These are phyloP conservation scores for Candida freyschussii DNA, from an alignment of 1,139 yeast genomes.

Conservation along the genomic window DNA sequence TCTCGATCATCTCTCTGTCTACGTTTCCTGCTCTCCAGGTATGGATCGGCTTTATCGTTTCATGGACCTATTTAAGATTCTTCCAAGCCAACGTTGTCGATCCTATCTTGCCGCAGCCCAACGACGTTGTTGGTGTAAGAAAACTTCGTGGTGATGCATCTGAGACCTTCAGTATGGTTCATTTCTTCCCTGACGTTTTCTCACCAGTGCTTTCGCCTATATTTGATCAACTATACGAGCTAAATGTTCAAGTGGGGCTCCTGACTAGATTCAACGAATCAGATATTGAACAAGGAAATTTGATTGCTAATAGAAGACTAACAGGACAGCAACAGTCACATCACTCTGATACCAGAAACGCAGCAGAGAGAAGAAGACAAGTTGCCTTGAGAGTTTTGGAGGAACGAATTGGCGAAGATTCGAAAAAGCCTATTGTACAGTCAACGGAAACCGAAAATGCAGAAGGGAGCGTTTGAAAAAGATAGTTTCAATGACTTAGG, in stretches of 20 bases:
- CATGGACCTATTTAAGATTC: conserved; percentile 77
- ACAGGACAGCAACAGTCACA: conserved; percentile 28
- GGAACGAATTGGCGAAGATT: conserved; percentile 48
- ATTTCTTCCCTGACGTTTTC: conserved; percentile 66
- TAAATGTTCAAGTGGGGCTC: conserved; percentile 49
- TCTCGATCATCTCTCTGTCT: conserved; percentile 40
- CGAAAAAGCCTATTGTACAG: conserved; percentile 12
- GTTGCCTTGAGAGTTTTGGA: conserved; percentile 80
- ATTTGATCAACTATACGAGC: conserved; percentile 49
- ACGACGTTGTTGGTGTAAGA: conserved; percentile 28
- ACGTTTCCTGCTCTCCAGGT: conserved; percentile 62
- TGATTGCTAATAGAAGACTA: conserved; percentile 56
- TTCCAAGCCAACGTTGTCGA: conserved; percentile 49
- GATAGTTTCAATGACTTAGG: no score
- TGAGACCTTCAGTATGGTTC: conserved; percentile 78
- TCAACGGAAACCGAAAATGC: no score
- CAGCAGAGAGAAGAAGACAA: conserved; percentile 82
- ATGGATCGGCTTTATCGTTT: conserved; percentile 58
- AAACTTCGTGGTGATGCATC: conserved; percentile 77
- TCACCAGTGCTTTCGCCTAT: conserved; percentile 52
- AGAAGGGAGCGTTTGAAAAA: no score
- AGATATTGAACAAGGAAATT: conserved; percentile 67
- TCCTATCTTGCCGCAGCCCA: conserved; percentile 26
- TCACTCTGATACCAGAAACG: conserved; percentile 43
- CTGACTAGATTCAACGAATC: conserved; percentile 67